Percentiles rank a stretch among this genome's conserved stretches.
Evolutionary conservation across 2,329 filamentous ascomycete genomes (phyloP).

Genomic region (Alternaria hordeiaustralica): DNA sequence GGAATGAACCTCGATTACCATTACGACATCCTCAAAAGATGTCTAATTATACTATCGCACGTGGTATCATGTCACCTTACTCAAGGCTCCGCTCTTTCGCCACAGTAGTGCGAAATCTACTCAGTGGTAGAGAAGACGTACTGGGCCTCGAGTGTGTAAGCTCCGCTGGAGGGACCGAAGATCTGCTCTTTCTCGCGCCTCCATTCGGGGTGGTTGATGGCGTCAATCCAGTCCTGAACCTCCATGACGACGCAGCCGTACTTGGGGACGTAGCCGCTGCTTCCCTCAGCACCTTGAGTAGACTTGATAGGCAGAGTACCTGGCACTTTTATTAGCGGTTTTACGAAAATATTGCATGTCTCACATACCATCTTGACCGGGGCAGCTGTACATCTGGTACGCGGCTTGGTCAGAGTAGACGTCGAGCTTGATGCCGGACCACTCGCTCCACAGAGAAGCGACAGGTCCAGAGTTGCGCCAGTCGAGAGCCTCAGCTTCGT

Average conservation of each 20-base stretch:
- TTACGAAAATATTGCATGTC: neutral
- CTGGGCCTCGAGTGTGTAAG: constrained; percentile 54
- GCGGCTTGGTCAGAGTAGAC: constrained; percentile 84
- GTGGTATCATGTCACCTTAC: constrained; percentile 11
- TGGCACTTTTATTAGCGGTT: constrained; percentile 22
- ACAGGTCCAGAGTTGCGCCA: constrained; percentile 67
- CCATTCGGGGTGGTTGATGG: constrained; percentile 92
- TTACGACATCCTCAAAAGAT: constrained; percentile 6
- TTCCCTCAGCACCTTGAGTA: constrained; percentile 69
- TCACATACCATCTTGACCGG: constrained; percentile 69
- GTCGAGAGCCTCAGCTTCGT: constrained; percentile 63
- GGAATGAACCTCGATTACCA: constrained; percentile 8
- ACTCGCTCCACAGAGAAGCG: constrained; percentile 72
- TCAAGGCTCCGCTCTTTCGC: neutral
- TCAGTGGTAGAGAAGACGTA: constrained; percentile 52
- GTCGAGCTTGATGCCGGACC: constrained; percentile 84
- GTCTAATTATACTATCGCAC: constrained; percentile 8
- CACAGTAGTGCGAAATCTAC: neutral
- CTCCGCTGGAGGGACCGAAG: constrained; percentile 53
- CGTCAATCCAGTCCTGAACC: constrained; percentile 92
- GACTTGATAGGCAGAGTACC: constrained; percentile 68
- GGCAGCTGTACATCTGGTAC: constrained; percentile 88
- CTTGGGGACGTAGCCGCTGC: constrained; percentile 70
- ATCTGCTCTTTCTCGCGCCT: constrained; percentile 64
- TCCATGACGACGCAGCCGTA: constrained; percentile 91